Percentiles rank a stretch among this genome's conserved stretches.
These are phyloP conservation scores for Cyclocybe cylindracea DNA, from an alignment of 768 basidiomycete species.

Conservation along the genomic window DNA sequence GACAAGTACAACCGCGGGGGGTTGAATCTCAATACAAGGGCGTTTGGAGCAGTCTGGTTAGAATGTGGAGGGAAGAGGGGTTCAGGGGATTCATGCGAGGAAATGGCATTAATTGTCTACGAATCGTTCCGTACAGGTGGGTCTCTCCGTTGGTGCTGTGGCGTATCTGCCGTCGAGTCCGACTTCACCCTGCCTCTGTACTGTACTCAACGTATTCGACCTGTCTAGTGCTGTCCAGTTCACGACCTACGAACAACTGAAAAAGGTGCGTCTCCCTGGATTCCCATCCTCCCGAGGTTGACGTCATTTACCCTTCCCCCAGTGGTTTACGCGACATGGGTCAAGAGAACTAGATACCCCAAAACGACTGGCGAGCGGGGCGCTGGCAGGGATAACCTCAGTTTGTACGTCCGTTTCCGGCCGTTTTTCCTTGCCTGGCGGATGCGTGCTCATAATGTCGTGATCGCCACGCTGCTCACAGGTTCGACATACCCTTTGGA, in stretches of 20 bases:
- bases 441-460: neutral
- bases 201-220: slow-evolving; percentile 5
- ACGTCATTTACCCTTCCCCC: slow-evolving; percentile 27
- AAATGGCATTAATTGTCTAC: slow-evolving; percentile 85
- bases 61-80: slow-evolving; percentile 96
- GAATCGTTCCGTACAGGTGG: slow-evolving; percentile 88
- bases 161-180: neutral
- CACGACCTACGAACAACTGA: slow-evolving; percentile 87
- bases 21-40: slow-evolving; percentile 74
- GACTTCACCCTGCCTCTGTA: neutral
- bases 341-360: slow-evolving; percentile 84
- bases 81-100: slow-evolving; percentile 93
- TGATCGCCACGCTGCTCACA: slow-evolving; percentile 23
- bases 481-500: slow-evolving; percentile 92
- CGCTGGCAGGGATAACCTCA: slow-evolving; percentile 90
- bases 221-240: slow-evolving; percentile 75
- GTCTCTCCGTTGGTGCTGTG: slow-evolving; percentile 20
- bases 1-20: slow-evolving; percentile 85
- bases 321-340: slow-evolving; percentile 75
- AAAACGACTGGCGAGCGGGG: slow-evolving; percentile 82
- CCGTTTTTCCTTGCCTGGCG: neutral
- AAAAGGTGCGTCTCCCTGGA: slow-evolving; percentile 56
- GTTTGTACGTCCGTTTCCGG: slow-evolving; percentile 65
- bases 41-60: slow-evolving; percentile 78
- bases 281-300: slow-evolving; percentile 16